These are phyloP conservation scores for Dillenia turbinata DNA, from an alignment of 164 flowering plant genomes.

Conservation along the genomic window DNA sequence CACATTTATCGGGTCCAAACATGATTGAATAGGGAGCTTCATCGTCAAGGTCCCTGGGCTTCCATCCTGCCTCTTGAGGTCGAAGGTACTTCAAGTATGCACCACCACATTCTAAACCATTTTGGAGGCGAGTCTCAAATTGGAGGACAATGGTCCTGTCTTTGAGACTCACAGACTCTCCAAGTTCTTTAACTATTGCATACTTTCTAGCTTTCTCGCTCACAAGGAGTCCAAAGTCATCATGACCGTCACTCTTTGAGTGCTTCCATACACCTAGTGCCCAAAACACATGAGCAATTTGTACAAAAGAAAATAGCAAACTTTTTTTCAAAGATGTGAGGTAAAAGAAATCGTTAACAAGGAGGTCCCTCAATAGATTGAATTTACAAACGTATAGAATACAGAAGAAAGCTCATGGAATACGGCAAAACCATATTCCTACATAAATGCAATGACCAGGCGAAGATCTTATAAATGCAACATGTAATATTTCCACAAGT, in stretches of 20 bases:
- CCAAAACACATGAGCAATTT: conserved; percentile 2
- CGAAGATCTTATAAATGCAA: background rate
- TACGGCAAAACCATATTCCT: background rate
- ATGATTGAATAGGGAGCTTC: conserved; percentile 93
- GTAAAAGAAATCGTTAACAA: too few species aligned
- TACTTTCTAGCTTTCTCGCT: conserved; percentile 91
- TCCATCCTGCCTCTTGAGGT: conserved; percentile 99
- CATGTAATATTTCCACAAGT: too few species aligned
- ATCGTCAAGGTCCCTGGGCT: conserved; percentile 69
- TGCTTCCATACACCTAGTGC: conserved; percentile 89
- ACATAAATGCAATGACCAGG: background rate
- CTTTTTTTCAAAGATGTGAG: too few species aligned
- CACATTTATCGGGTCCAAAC: conserved; percentile 99
- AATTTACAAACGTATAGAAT: background rate
- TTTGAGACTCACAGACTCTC: conserved; percentile 55
- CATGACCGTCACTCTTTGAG: conserved; percentile 94
- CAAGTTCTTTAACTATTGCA: conserved; percentile 91
- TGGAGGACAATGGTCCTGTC: conserved; percentile 77
- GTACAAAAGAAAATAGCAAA: background rate
- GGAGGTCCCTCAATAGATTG: too few species aligned
- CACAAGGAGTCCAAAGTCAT: conserved; percentile 93
- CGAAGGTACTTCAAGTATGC: conserved; percentile 91
- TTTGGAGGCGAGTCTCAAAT: conserved; percentile 81
- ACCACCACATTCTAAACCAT: conserved; percentile 98
- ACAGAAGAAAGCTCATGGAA: background rate